phyloP scores from a whole-genome alignment of 1,139 yeast genomes.

The Candida sp. region DNA sequence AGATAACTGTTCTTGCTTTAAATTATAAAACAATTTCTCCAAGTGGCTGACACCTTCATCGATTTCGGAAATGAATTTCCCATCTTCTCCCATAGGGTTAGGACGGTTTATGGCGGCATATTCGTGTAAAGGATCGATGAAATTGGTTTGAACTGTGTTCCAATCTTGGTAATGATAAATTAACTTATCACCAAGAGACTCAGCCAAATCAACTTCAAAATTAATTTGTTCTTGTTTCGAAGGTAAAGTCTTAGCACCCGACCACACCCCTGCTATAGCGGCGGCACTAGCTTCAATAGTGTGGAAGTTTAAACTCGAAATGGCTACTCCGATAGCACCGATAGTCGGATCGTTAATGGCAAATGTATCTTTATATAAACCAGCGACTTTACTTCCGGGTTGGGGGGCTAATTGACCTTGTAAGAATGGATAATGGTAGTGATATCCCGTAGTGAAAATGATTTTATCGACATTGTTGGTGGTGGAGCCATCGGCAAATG shows the following conservation, averaged over 20 bases:
- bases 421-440: conserved; percentile 32
- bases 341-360: conserved; percentile 40
- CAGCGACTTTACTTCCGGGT: conserved; percentile 30
- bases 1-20: conserved; percentile 10
- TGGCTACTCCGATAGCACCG: conserved; percentile 36
- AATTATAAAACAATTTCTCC: conserved; percentile 21
- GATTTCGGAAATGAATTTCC: conserved; percentile 18
- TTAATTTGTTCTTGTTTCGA: conserved; percentile 22
- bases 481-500: conserved; percentile 25
- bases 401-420: conserved; percentile 15
- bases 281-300: conserved; percentile 42
- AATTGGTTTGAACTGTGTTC: conserved; percentile 15
- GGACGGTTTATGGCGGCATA: conserved; percentile 21
- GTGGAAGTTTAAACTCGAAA: conserved; percentile 38
- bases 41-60: conserved; percentile 19
- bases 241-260: conserved; percentile 24
- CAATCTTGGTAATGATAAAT: conserved; percentile 23
- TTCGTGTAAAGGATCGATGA: conserved; percentile 17
- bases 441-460: conserved; percentile 36
- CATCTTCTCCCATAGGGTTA: conserved; percentile 23
- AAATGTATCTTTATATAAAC: conserved; percentile 38
- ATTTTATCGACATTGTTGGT: conserved; percentile 24
- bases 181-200: conserved; percentile 17
- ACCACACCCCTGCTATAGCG: conserved; percentile 48
- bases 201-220: conserved; percentile 25